Evolutionary conservation across 2,329 filamentous ascomycete species (phyloP).

Genomic region (Penicillium sumatraense): DNA sequence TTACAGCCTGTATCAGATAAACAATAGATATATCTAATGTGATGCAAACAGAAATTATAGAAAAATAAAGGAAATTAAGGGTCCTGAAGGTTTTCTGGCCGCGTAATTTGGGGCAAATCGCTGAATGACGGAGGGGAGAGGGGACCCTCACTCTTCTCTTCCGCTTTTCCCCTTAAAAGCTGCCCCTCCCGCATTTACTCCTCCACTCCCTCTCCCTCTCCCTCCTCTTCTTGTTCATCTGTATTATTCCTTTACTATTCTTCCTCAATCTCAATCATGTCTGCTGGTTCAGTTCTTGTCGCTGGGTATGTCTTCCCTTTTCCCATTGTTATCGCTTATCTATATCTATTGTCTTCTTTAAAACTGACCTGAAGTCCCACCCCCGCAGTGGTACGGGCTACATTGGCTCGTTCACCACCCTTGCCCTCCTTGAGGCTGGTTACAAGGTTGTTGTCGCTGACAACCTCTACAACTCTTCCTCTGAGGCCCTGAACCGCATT

Average conservation of each 20-base stretch:
- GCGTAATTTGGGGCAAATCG: constrained; percentile 4
- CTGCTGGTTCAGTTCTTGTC: constrained; percentile 85
- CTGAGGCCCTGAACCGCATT: constrained; percentile 90
- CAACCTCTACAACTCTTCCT: constrained; percentile 95
- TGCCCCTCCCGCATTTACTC: too few species aligned
- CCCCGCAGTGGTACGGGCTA: constrained; percentile 82
- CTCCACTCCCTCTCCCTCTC: constrained; percentile 5
- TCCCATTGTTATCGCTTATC: constrained; percentile 16
- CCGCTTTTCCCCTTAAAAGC: constrained; percentile 20
- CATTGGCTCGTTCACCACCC: constrained; percentile 95
- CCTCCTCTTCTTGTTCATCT: constrained; percentile 4
- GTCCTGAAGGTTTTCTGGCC: constrained; percentile 2
- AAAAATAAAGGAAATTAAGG: constrained; percentile 3
- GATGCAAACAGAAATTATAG: too few species aligned
- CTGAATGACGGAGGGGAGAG: neutral
- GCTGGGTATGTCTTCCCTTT: constrained; percentile 75
- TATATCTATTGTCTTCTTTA: constrained; percentile 20
- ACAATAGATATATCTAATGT: too few species aligned
- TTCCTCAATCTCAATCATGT: constrained; percentile 57
- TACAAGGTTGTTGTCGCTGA: constrained; percentile 98
- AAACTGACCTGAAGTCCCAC: constrained; percentile 27
- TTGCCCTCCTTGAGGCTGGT: constrained; percentile 88
- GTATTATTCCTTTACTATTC: neutral
- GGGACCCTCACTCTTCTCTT: constrained; percentile 8
- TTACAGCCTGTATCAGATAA: too few species aligned